Conservation (phyloP, 73 alveolate genomes). For the Blepharisma japonicum region DNA sequence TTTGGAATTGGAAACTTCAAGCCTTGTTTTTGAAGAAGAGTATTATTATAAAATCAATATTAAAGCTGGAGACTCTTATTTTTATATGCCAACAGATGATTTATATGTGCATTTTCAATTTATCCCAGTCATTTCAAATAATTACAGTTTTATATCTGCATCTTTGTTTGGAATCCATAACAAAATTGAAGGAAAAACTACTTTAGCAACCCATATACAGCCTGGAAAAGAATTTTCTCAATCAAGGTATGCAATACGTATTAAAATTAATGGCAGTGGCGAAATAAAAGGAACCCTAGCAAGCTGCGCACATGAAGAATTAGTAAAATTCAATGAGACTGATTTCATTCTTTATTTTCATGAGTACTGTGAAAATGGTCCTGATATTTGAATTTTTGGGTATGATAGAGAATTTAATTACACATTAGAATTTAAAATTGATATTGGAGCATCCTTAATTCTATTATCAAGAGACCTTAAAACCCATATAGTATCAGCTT, state of each 20-base stretch:
- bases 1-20: too few relatives aligned
- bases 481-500: background rate
- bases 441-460: background rate
- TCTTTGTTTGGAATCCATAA: background rate
- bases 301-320: conserved; percentile 13
- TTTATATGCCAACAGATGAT: too few relatives aligned
- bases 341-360: conserved; percentile 4
- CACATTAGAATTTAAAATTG: background rate
- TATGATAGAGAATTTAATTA: conserved; percentile 12
- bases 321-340: background rate
- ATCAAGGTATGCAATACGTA: background rate
- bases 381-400: conserved; percentile 20
- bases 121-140: too few relatives aligned
- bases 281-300: background rate
- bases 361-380: conserved; percentile 25
- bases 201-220: background rate
- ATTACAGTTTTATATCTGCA: too few relatives aligned
- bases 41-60: too few relatives aligned
- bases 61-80: too few relatives aligned
- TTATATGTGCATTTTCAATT: too few relatives aligned
- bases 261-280: background rate
- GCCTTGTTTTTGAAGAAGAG: too few relatives aligned
- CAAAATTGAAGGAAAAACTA: background rate
- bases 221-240: conserved; percentile 6
- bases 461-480: background rate